These are phyloP conservation scores for Ophiostoma novo-ulmi DNA, from an alignment of 2,329 filamentous ascomycete genomes.

Conservation along the genomic window DNA sequence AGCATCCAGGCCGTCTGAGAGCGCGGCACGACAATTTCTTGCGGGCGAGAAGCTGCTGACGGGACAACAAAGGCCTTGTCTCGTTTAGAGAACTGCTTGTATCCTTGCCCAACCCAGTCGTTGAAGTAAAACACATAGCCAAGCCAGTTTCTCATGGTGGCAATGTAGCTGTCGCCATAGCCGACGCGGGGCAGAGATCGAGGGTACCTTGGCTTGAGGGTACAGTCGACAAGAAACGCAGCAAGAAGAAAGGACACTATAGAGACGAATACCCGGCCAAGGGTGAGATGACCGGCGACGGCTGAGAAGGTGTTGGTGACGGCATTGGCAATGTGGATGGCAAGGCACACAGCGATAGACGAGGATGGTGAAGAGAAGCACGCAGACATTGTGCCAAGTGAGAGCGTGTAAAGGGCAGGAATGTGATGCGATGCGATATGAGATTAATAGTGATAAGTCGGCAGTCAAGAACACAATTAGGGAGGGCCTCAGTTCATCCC, in stretches of 20 bases:
- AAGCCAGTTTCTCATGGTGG: conserved; percentile 39
- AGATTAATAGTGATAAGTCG: neutral
- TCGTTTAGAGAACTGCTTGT: conserved; percentile 40
- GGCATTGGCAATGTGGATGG: neutral
- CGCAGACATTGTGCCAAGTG: neutral
- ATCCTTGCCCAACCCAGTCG: conserved; percentile 41
- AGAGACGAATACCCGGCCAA: conserved; percentile 31
- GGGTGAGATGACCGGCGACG: conserved; percentile 29
- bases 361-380: conserved; percentile 2
- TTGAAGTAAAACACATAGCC: conserved; percentile 38
- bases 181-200: conserved; percentile 40
- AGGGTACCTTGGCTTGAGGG: conserved; percentile 39
- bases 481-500: neutral
- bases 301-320: neutral
- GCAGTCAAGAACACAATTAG: neutral
- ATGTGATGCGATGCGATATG: neutral
- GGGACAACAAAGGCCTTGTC: conserved; percentile 41
- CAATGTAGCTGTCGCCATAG: conserved; percentile 36
- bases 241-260: conserved; percentile 35
- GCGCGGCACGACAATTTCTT: conserved; percentile 43
- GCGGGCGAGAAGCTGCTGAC: conserved; percentile 38
- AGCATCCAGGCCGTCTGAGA: conserved; percentile 44
- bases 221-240: conserved; percentile 40
- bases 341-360: neutral
- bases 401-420: neutral